Base-by-base conservation (phyloP, 805 yeast genomes). In the Suhomyces tanzawaensis region DNA sequence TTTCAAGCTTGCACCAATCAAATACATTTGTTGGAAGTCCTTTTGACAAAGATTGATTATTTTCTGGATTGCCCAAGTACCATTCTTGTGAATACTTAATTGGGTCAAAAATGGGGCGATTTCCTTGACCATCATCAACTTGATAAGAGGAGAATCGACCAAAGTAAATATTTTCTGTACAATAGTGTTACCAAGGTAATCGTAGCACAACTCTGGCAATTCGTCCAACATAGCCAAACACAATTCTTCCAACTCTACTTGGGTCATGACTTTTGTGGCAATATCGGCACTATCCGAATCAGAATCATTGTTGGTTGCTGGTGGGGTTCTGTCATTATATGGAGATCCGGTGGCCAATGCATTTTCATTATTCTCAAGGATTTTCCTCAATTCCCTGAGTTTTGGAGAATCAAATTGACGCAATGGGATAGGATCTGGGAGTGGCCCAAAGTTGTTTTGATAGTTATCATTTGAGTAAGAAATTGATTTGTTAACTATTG, bases 21-120 rank as follows among this genome's bases (percentile, higher is more conserved):
- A 57, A 49, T 71, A 64, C 58, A 78, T 82, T 37, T 66, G 72
- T 44, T 62, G 69, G 28, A 40, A 49, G 19, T 58, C 61, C 51
- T 81, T 34, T 77, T 72, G 30, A 72, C 79, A 34, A 79, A 79
- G 45, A 47, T 81, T 84, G 49, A 93, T 89, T 61, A 93, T 82
- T 62, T 91, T 93, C 62, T 93, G 99, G 17, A 96, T 95, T 2
- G 97, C 98, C 99, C 99, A 93, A 4, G 99, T 93, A 45, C 99
- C 99, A 60, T 93, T 93, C 56, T 93, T 93, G 66, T 93, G 99
- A 39, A 88, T 82, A 51, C 97, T 93, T 72, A 91, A 83, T 50
- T 88, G 95, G 1, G 96, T 86, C 46, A 93, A 69, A 53, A 74
- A 86, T 19, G 90, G 95, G 3, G 83, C 69, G 28, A 95, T 77